Evolutionary conservation across 148 eudicot genomes (phyloP), one percentile per base, ranked within the genome.

Genomic region (Euryodendron excelsum): DNA sequence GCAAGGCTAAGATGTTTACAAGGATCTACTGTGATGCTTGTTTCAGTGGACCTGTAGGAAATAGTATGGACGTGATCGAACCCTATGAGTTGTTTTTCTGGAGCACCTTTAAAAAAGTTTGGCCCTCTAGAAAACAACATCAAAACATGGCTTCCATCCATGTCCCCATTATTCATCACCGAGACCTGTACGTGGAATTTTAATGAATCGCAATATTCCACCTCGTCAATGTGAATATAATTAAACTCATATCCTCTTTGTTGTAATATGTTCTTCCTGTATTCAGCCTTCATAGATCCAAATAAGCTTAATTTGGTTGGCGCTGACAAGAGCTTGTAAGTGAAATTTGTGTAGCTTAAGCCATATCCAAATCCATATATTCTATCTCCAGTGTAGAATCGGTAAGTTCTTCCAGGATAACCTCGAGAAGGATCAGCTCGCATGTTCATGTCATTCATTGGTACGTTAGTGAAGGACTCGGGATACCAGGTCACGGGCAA

Each of bases 401-500:
- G 88, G 65, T 96, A 86, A 73, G 98, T 93, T 84, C 99, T 89
- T 78, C 99, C 99, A 0, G 98, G 98, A 85, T 96, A 96, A 48
- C 76, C 82, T 47, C 85, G 86, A 71, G 94, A 85, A 41, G 95
- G 91, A 82, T 93, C 89, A 53, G 99, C 87, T 61, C 99, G 84
- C 99, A 96, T 89, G 85, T 87, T 86, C 99, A 96, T 96, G 84
- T 93, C 89, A 21, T 50, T 89, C 99, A 96, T 96, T 5, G 99
- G 92, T 79, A 87, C 80, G 31, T 78, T 76, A 72, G 97, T 92
- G 83, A 89, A 96, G 74, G 97, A 90, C 81, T 96, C 95, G 4
- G 94, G 97, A 82, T 96, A 96, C 99, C 99, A 96, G 61, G 98
- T 96, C 86, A 93, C 62, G 5, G 99, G 91, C 50, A 96, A 84